Evolutionary conservation across 2,329 filamentous ascomycete species (phyloP).

Genomic region (Hypoxylon rubiginosum): DNA sequence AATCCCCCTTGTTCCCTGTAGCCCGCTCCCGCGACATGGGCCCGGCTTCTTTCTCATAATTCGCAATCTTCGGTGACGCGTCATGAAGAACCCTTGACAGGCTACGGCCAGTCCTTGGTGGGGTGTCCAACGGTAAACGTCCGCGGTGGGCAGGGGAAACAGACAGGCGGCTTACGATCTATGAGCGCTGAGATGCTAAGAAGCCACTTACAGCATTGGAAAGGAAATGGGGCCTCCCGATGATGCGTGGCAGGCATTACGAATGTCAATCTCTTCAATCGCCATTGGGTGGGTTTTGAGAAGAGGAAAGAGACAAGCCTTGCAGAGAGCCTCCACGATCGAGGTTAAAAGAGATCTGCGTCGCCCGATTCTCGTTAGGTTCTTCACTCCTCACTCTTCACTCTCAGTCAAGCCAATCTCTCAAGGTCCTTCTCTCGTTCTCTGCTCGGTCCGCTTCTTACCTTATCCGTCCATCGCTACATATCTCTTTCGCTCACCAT

Average conservation of each 20-base stretch:
- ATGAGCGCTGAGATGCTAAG: conserved; percentile 9
- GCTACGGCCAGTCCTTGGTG: conserved; percentile 17
- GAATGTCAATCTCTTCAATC: conserved; percentile 24
- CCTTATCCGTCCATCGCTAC: background rate
- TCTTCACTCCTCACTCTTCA: conserved; percentile 4
- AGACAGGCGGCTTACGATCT: background rate
- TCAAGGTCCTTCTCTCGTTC: conserved; percentile 5
- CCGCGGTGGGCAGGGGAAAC: conserved; percentile 1
- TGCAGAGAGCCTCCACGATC: conserved; percentile 9
- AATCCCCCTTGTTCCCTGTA: conserved; percentile 12
- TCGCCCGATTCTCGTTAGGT: conserved; percentile 16
- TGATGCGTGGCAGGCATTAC: conserved; percentile 30
- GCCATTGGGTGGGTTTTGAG: conserved; percentile 6
- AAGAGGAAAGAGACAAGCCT: background rate
- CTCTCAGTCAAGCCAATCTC: background rate
- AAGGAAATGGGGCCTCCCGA: conserved; percentile 10
- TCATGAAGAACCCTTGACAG: conserved; percentile 22
- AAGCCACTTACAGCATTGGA: background rate
- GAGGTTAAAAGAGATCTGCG: conserved; percentile 19
- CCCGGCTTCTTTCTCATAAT: conserved; percentile 40
- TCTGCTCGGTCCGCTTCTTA: too few species aligned
- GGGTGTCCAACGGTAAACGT: background rate
- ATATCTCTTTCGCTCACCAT: conserved; percentile 32
- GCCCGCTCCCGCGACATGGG: background rate
- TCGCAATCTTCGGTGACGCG: conserved; percentile 35